A percentile compares a stretch with the other conserved stretches of the same genome.
These are phyloP conservation scores for Pseudoperonospora humuli DNA, from an alignment of 352 stramenopile genomes.

Conservation along the genomic window DNA sequence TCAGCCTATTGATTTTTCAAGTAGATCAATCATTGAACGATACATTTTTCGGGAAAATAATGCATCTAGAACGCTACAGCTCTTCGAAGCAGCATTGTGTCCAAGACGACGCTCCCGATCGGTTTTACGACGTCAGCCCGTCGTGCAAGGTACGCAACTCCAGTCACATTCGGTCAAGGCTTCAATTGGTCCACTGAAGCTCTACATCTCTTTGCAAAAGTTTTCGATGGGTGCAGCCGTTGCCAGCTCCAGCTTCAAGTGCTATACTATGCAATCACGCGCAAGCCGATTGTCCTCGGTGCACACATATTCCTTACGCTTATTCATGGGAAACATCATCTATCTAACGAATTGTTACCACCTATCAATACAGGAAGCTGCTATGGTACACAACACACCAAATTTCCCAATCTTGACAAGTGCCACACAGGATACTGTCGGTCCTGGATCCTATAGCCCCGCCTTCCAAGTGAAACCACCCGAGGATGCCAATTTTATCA, in stretches of 20 bases:
- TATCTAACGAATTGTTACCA: background rate
- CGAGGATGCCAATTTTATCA: slow-evolving; percentile 60
- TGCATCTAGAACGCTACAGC: slow-evolving; percentile 48
- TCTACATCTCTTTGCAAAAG: slow-evolving; percentile 8
- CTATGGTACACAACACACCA: slow-evolving; percentile 70
- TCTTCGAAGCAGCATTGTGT: slow-evolving; percentile 56
- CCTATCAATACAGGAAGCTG: slow-evolving; percentile 28
- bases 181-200: too few relatives aligned
- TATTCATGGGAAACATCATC: too few relatives aligned
- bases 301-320: slow-evolving; percentile 1
- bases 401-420: slow-evolving; percentile 54
- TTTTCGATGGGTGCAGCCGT: slow-evolving; percentile 56
- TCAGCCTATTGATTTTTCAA: background rate
- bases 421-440: slow-evolving; percentile 39
- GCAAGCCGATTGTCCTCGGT: slow-evolving; percentile 48
- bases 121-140: slow-evolving; percentile 77
- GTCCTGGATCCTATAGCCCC: slow-evolving; percentile 44
- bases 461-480: slow-evolving; percentile 10
- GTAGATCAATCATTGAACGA: background rate
- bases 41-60: background rate
- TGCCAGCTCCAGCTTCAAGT: slow-evolving; percentile 60
- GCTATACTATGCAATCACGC: slow-evolving; percentile 52
- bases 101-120: slow-evolving; percentile 44
- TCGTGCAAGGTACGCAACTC: too few relatives aligned
- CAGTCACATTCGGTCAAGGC: too few relatives aligned